Evolutionary conservation across 305 asterid species (phyloP).

Genomic region (Fraxinus ornus): DNA sequence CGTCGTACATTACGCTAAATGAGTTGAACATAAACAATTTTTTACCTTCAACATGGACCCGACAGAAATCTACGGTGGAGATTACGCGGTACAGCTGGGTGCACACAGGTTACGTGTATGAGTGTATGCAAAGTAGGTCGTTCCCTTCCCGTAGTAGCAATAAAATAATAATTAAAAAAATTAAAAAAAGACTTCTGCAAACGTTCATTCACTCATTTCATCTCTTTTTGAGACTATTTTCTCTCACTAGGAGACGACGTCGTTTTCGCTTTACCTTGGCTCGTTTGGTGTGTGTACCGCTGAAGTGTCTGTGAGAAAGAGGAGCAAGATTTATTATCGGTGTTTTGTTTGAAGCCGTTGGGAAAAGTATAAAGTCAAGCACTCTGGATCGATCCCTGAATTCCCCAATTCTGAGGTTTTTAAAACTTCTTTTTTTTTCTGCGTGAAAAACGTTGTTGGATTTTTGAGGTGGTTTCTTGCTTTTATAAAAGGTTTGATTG

Average conservation of each 20-base stretch:
- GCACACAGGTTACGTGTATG: neutral
- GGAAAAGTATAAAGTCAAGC: constrained; percentile 22
- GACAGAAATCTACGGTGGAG: neutral
- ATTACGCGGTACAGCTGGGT: neutral
- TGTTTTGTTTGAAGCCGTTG: neutral
- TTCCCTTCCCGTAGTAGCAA: neutral
- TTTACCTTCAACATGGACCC: neutral
- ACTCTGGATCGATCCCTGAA: constrained; percentile 26
- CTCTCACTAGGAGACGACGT: constrained; percentile 11
- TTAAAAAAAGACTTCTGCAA: constrained; percentile 2
- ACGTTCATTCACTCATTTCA: constrained; percentile 2
- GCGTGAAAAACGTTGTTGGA: neutral
- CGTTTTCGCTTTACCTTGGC: constrained; percentile 1
- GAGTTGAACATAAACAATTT: neutral
- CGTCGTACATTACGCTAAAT: too few relatives aligned
- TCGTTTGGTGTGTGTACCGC: neutral
- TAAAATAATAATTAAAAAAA: neutral
- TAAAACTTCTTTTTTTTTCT: neutral
- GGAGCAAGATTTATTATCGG: neutral
- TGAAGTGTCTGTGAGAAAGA: neutral
- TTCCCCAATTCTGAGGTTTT: constrained; percentile 21
- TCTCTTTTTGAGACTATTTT: neutral
- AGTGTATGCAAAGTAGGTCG: constrained; percentile 1
- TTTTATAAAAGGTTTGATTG: neutral
- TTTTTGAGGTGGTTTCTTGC: neutral